Evolutionary conservation across 192 early-diverging fungal species (phyloP).

Genomic region (Piromyces finnis): DNA sequence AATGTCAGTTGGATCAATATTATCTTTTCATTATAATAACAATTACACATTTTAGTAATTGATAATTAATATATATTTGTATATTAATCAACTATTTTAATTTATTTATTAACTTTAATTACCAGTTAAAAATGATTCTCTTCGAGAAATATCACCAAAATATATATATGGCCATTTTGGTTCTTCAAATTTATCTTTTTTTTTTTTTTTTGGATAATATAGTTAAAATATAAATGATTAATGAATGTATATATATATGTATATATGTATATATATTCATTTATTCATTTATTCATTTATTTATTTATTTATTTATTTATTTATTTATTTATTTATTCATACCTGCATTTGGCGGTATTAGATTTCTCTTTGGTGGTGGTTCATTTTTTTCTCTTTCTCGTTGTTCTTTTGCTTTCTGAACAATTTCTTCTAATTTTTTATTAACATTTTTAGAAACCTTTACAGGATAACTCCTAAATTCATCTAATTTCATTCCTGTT

Average conservation of each 20-base stretch:
- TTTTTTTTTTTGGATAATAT: too few species aligned
- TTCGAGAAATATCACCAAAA: slow-evolving; percentile 48
- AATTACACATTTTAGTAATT: too few species aligned
- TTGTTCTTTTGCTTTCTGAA: background rate
- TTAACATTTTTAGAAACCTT: background rate
- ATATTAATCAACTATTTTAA: too few species aligned
- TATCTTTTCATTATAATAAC: background rate
- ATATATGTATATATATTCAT: too few species aligned
- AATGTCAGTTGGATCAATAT: background rate
- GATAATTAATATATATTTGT: too few species aligned
- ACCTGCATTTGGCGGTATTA: background rate
- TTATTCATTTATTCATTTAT: too few species aligned
- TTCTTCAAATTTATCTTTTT: slow-evolving; percentile 1
- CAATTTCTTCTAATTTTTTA: background rate
- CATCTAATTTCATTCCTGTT: slow-evolving; percentile 13
- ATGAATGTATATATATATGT: too few species aligned
- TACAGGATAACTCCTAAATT: slow-evolving; percentile 10
- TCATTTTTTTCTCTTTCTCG: background rate
- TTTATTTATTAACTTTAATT: background rate
- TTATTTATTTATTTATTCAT: background rate
- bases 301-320: too few species aligned
- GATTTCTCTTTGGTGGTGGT: background rate
- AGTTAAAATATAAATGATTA: too few species aligned
- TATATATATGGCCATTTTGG: slow-evolving; percentile 79
- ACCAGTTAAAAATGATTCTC: background rate